Evolutionary conservation across 2,329 filamentous ascomycete genomes (phyloP).

Genomic region (Aspergillus pseudoterreus): DNA sequence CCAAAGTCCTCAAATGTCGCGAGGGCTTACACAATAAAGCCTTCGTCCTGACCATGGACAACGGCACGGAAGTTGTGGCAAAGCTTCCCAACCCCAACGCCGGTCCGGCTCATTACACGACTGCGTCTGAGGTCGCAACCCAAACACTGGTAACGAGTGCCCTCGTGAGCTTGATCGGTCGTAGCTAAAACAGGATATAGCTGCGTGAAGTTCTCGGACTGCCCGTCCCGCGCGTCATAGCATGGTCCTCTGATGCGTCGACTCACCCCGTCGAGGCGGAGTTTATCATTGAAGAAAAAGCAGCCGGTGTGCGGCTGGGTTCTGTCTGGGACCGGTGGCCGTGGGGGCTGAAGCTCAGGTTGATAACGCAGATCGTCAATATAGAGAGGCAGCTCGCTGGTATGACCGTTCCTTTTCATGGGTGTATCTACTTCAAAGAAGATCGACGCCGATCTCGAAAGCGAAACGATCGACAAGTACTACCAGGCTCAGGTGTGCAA

Average conservation of each 20-base stretch:
- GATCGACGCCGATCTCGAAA: constrained; percentile 28
- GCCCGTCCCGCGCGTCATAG: constrained; percentile 15
- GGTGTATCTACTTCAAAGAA: constrained; percentile 25
- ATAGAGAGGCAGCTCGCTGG: constrained; percentile 19
- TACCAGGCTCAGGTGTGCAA: constrained; percentile 30
- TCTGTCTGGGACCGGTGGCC: constrained; percentile 27
- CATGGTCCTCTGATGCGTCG: constrained; percentile 18
- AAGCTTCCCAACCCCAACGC: constrained; percentile 29
- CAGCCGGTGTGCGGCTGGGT: constrained; percentile 23
- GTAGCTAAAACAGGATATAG: constrained; percentile 4
- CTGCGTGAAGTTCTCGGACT: constrained; percentile 17
- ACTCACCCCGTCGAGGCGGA: constrained; percentile 16
- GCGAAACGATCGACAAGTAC: constrained; percentile 32
- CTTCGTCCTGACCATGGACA: constrained; percentile 33
- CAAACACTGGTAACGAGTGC: constrained; percentile 17
- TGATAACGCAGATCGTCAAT: constrained; percentile 23
- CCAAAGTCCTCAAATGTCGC: constrained; percentile 25
- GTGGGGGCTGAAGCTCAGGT: constrained; percentile 18
- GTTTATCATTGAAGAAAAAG: constrained; percentile 30
- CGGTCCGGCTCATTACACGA: constrained; percentile 16
- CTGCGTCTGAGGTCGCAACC: constrained; percentile 25
- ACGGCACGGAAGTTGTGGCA: constrained; percentile 25
- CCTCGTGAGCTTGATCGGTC: too few species aligned
- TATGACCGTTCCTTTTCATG: constrained; percentile 8
- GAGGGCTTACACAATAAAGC: constrained; percentile 35